Conservation (phyloP, 1,139 yeast genomes). For the Pichia sp. region DNA sequence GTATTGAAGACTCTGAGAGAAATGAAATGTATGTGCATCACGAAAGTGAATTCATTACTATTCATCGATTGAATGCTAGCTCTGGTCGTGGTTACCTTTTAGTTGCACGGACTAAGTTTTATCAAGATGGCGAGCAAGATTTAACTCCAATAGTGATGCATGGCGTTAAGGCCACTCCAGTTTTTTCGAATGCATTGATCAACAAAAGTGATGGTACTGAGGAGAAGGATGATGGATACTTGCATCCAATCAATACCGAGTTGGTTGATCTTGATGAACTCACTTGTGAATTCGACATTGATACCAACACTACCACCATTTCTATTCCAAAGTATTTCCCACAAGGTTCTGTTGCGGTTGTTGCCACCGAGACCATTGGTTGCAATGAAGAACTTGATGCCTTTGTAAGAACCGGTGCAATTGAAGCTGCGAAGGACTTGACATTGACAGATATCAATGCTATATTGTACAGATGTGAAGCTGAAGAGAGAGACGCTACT, state of each 20-base stretch:
- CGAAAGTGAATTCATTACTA: conserved; percentile 86
- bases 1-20: conserved; percentile 56
- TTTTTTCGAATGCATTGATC: conserved; percentile 53
- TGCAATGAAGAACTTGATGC: conserved; percentile 60
- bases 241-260: conserved; percentile 60
- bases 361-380: conserved; percentile 53
- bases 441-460: conserved; percentile 67
- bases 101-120: conserved; percentile 79
- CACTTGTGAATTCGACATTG: conserved; percentile 35
- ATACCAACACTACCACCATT: conserved; percentile 42
- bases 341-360: conserved; percentile 85
- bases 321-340: conserved; percentile 57
- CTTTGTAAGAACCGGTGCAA: conserved; percentile 64
- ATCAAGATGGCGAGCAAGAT: conserved; percentile 38
- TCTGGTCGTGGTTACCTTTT: conserved; percentile 88
- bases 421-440: conserved; percentile 58
- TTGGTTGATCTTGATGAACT: conserved; percentile 50
- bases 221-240: conserved; percentile 20
- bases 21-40: conserved; percentile 94
- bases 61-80: conserved; percentile 76
- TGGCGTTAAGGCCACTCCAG: conserved; percentile 58
- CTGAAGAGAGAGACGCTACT: conserved; percentile 82
- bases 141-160: conserved; percentile 55
- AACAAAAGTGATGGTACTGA: conserved; percentile 40
- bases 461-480: conserved; percentile 68